These are phyloP conservation scores for Panaeolus papilionaceus DNA, from an alignment of 768 basidiomycete genomes.

Conservation along the genomic window DNA sequence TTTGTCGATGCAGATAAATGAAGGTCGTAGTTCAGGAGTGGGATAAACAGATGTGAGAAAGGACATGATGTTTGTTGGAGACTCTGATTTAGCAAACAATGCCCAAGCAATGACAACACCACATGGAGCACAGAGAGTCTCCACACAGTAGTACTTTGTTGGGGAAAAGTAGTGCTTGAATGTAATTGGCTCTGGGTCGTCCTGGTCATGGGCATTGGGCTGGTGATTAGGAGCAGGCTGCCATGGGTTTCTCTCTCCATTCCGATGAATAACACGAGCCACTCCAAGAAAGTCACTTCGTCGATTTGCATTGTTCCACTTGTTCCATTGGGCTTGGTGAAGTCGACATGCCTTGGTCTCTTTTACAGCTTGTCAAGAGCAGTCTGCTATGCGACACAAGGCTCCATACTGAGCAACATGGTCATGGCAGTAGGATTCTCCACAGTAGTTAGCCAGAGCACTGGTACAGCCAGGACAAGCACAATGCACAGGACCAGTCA, in stretches of 20 bases:
- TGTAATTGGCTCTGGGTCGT: neutral
- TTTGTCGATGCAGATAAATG: constrained; percentile 18
- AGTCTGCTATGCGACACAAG: constrained; percentile 6
- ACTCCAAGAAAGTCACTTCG: constrained; percentile 14
- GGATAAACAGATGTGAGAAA: constrained; percentile 31
- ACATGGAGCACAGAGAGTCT: constrained; percentile 15
- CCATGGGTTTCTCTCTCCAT: constrained; percentile 27
- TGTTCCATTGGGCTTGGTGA: constrained; percentile 31
- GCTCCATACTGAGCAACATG: too few relatives aligned
- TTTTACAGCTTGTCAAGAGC: constrained; percentile 21
- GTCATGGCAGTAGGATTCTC: too few relatives aligned
- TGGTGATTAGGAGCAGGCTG: constrained; percentile 8
- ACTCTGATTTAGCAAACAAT: constrained; percentile 32
- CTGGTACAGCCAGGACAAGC: too few relatives aligned
- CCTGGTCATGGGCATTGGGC: constrained; percentile 21
- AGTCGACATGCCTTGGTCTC: constrained; percentile 29
- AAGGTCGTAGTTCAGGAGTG: constrained; percentile 23
- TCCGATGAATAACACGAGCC: constrained; percentile 15
- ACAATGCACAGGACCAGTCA: constrained; percentile 5
- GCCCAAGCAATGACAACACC: constrained; percentile 27
- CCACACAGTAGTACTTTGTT: constrained; percentile 22
- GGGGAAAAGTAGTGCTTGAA: constrained; percentile 22
- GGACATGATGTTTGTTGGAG: constrained; percentile 29
- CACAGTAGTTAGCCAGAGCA: too few relatives aligned
- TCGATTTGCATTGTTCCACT: constrained; percentile 21